Evolutionary conservation across 2,329 filamentous ascomycete genomes (phyloP), one percentile per base, ranked within the genome.

Genomic region (Ophiostoma novo-ulmi): DNA sequence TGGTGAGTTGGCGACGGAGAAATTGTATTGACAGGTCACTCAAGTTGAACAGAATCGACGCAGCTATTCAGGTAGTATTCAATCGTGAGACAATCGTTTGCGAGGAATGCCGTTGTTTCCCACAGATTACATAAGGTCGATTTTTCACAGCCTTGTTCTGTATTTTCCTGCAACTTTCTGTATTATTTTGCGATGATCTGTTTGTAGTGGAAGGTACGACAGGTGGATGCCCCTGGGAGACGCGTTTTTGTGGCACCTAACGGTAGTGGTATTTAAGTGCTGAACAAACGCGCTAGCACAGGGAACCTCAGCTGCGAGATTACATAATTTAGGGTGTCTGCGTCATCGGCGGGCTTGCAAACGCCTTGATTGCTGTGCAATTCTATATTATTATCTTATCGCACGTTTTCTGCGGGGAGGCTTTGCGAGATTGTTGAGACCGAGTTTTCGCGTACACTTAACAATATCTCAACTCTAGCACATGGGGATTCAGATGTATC

Each of bases 171-270:
- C 13, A 44, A 17, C 14, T 8, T 26, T 35, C n/a, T 31, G 26
- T 35, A 20, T 36, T 38, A 36, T 64, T 64, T 64, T 38, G 31
- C 13, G 13, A 3, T 36, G 22, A 35, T 61, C 22, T 26, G 58
- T 63, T 64, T 11, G 61, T 38, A 22, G 5, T 35, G 22, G 11
- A 35, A 61, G 58, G 58, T 26, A 41, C 61, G 35, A 2, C 26
- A 64, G 14, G 31, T 38, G 22, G 11, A 20, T 39, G 58, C 58
- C 61, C 61, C 35, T 36, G 35, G 64, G 65, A 67, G 65, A 67
- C 65, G 35, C 61, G 69, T 66, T 58, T 38, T 52, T 38, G 61
- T 67, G 58, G 58, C 26, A 36, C 58, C 38, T 65, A 44, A 44
- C 26, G 41, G 39, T 11, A 48, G 38, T 39, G 38, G 65, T 67